Evolutionary conservation across 352 stramenopile species (phyloP).

Genomic region (Blastocystis sp.): DNA sequence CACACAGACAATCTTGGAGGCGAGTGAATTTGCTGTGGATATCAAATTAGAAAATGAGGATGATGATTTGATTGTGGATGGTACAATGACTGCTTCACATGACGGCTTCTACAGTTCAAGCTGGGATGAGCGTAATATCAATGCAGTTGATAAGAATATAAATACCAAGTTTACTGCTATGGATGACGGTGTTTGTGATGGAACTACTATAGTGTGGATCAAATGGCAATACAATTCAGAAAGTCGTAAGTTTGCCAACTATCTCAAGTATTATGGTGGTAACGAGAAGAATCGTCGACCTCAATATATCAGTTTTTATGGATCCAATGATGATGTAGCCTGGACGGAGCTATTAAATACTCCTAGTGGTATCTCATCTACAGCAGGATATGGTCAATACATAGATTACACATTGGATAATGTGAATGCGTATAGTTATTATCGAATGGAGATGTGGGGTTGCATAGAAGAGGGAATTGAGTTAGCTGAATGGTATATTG

Average conservation of each 20-base stretch:
- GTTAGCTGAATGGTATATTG: slow-evolving; percentile 2
- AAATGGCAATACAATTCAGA: background rate
- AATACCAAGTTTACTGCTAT: background rate
- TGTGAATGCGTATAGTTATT: background rate
- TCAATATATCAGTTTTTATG: background rate
- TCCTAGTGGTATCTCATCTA: background rate
- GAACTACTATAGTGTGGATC: background rate
- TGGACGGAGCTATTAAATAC: background rate
- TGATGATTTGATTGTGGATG: slow-evolving; percentile 1
- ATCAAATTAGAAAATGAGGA: background rate
- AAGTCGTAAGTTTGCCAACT: background rate
- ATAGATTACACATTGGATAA: slow-evolving; percentile 7
- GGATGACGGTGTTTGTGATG: background rate
- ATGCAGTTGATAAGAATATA: slow-evolving; percentile 6
- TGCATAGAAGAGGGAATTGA: background rate
- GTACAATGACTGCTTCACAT: background rate
- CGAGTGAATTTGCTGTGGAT: background rate
- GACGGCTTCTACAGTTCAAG: background rate
- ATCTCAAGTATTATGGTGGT: slow-evolving; percentile 15
- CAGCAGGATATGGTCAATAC: background rate
- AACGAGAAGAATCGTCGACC: slow-evolving; percentile 8
- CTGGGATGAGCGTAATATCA: background rate
- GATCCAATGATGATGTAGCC: background rate
- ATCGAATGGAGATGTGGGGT: background rate
- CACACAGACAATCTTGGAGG: background rate